A percentile compares a stretch with the other conserved stretches of the same genome.
These are phyloP conservation scores for Penicillium canariense DNA, from an alignment of 495 filamentous ascomycete genomes.

Conservation along the genomic window DNA sequence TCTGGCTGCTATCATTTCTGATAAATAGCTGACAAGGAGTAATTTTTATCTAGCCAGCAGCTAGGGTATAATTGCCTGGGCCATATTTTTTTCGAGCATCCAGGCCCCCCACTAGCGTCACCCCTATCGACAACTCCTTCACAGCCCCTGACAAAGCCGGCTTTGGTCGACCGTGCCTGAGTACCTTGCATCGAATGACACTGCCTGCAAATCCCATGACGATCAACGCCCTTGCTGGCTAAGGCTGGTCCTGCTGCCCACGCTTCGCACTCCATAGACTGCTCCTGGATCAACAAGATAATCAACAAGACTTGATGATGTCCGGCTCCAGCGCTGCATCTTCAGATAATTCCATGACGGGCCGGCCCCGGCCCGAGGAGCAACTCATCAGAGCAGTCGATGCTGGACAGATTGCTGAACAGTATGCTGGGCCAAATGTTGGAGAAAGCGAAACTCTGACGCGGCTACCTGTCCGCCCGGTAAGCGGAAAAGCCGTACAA, in stretches of 20 bases:
- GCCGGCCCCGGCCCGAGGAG: not conserved
- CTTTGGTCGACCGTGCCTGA: not conserved
- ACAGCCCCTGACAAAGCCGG: not conserved
- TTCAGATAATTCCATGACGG: slow-evolving; percentile 2
- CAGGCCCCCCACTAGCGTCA: not conserved
- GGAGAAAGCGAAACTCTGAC: not conserved
- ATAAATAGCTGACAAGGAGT: not conserved
- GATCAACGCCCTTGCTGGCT: not conserved
- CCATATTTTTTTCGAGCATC: not conserved
- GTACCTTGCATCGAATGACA: not conserved
- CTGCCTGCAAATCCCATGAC: not conserved
- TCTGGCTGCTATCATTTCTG: not conserved
- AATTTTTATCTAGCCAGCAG: not conserved
- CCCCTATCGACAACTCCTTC: not conserved
- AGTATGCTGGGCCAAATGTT: not conserved
- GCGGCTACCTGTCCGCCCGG: not conserved
- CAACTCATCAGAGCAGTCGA: not conserved
- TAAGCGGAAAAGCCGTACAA: not conserved
- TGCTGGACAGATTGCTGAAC: not conserved
- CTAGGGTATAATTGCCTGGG: not conserved
- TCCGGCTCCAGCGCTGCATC: slow-evolving; percentile 14
- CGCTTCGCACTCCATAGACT: not conserved
- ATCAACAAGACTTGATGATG: slow-evolving; percentile 4
- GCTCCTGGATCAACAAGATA: not conserved
- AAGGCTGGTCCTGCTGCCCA: slow-evolving; percentile 1